These are phyloP conservation scores for Euphrasia confusa DNA, from an alignment of 257 asterid species.

Conservation along the genomic window DNA sequence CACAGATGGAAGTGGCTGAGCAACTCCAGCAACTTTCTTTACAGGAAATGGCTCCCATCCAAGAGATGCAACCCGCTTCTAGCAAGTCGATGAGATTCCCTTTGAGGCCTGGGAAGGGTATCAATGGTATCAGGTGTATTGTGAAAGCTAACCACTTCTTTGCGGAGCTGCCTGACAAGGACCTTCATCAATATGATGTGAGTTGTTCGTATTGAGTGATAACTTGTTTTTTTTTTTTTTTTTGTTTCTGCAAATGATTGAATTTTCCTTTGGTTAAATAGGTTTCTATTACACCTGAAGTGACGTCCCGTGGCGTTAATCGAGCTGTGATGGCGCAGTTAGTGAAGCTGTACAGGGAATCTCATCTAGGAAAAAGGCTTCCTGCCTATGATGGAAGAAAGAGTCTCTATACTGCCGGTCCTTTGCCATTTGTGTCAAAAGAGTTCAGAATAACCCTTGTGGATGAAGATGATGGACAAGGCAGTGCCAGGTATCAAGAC, in stretches of 20 bases:
- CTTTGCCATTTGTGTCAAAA: conserved; percentile 67
- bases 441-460: conserved; percentile 63
- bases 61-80: conserved; percentile 61
- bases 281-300: conserved; percentile 86
- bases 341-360: conserved; percentile 57
- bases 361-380: conserved; percentile 80
- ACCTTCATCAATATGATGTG: conserved; percentile 91
- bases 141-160: conserved; percentile 95
- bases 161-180: conserved; percentile 88
- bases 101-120: conserved; percentile 84
- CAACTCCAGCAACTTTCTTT: conserved; percentile 43
- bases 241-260: background rate
- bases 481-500: conserved; percentile 45
- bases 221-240: background rate
- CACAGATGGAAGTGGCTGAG: conserved; percentile 30
- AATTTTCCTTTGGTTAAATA: conserved; percentile 21
- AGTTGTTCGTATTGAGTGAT: conserved; percentile 24
- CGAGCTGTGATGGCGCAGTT: conserved; percentile 88
- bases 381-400: conserved; percentile 99
- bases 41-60: conserved; percentile 43
- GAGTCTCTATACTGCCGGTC: conserved; percentile 92
- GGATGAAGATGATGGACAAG: conserved; percentile 82
- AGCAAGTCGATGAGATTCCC: conserved; percentile 88
- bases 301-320: conserved; percentile 73
- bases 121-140: conserved; percentile 54